These are phyloP conservation scores for Penicillium nucicola DNA, from an alignment of 495 filamentous ascomycete species.

Conservation along the genomic window DNA sequence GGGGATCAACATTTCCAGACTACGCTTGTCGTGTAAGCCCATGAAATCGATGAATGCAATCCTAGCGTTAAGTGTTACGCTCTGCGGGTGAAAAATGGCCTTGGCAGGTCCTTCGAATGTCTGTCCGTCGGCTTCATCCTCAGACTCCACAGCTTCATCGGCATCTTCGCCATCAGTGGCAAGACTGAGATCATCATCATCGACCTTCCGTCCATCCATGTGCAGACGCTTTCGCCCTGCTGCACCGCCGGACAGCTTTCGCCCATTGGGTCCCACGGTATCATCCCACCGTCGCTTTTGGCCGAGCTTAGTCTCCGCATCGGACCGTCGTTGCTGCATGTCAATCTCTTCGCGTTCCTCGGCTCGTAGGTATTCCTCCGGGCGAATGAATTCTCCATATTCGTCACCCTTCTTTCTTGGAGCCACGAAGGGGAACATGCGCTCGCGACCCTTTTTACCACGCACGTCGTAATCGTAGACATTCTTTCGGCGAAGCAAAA, in stretches of 20 bases:
- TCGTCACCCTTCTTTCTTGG: conserved; percentile 80
- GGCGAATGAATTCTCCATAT: conserved; percentile 87
- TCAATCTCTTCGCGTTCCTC: conserved; percentile 88
- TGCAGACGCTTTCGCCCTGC: conserved; percentile 44
- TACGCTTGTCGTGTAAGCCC: conserved; percentile 89
- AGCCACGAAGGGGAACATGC: conserved; percentile 85
- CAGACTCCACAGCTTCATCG: conserved; percentile 46
- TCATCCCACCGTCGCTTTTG: conserved; percentile 96
- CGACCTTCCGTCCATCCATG: conserved; percentile 43
- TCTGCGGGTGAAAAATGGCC: conserved; percentile 56
- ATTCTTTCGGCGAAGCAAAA: conserved; percentile 82
- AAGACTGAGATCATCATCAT: conserved; percentile 37
- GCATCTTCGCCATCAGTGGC: conserved; percentile 41
- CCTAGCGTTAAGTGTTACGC: conserved; percentile 63
- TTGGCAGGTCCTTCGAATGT: conserved; percentile 69
- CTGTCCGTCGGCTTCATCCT: conserved; percentile 46
- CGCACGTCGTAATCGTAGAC: conserved; percentile 90
- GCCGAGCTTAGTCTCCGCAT: conserved; percentile 66
- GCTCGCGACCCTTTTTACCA: conserved; percentile 89
- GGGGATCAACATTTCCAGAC: conserved; percentile 89
- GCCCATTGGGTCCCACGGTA: conserved; percentile 39
- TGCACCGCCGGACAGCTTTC: conserved; percentile 29
- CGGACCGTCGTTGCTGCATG: conserved; percentile 47
- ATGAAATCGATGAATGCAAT: conserved; percentile 89
- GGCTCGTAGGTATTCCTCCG: conserved; percentile 90